These are phyloP conservation scores for Colletotrichum brevisporum DNA, from an alignment of 2,329 filamentous ascomycete species.

Conservation along the genomic window DNA sequence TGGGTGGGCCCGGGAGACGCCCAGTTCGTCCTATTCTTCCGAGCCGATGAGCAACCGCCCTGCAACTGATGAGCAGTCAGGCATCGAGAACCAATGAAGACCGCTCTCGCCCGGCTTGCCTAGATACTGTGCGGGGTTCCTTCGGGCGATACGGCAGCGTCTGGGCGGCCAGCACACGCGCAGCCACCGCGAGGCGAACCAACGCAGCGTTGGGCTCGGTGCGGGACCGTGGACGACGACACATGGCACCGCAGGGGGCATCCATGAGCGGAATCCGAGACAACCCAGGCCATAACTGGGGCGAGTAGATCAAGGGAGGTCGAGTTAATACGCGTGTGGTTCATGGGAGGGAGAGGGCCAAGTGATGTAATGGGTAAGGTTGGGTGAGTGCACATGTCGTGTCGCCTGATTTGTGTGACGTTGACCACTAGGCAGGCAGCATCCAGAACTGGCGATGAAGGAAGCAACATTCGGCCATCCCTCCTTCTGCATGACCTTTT, in stretches of 20 bases:
- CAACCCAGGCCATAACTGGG: background rate
- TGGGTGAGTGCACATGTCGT: no score
- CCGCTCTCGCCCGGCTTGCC: background rate
- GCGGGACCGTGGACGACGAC: background rate
- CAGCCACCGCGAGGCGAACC: background rate
- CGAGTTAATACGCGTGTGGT: no score
- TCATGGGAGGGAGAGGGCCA: no score
- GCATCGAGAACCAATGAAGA: background rate
- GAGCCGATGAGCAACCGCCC: background rate
- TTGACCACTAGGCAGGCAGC: no score
- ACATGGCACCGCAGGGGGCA: background rate
- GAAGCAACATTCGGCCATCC: no score
- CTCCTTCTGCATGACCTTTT: no score
- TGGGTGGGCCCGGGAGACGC: background rate
- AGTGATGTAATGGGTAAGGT: no score
- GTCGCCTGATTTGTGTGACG: no score
- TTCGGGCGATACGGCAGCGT: background rate
- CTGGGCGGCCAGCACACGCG: background rate
- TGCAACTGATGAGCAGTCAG: slow-evolving; percentile 3
- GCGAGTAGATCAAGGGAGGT: no score
- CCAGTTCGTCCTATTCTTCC: background rate
- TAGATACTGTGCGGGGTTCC: slow-evolving; percentile 10
- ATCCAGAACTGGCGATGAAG: no score
- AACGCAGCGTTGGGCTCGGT: background rate
- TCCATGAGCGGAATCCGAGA: background rate